Percentiles rank a stretch among this genome's conserved stretches.
Conservation (phyloP, 78 protist species). For the Andalucia godoyi region DNA sequence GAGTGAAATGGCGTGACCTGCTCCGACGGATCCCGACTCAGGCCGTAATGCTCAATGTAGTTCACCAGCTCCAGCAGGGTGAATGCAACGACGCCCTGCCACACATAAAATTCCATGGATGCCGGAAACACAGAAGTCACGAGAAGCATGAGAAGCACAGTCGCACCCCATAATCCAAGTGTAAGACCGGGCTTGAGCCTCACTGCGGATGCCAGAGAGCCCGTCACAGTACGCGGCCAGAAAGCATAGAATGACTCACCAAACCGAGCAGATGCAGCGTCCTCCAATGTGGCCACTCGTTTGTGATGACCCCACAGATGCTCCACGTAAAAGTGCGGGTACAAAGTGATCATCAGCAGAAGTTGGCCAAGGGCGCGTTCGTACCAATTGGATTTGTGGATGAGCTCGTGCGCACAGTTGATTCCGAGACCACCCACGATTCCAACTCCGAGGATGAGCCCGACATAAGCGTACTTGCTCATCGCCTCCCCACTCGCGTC, state of each 20-base stretch:
- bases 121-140: too few species aligned
- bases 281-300: conserved; percentile 5
- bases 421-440: conserved; percentile 7
- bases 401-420: conserved; percentile 20
- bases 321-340: conserved; percentile 5
- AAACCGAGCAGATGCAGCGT: conserved; percentile 17
- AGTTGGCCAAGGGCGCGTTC: neutral
- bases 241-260: conserved; percentile 9
- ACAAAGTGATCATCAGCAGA: neutral
- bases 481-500: too few species aligned
- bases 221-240: conserved; percentile 2
- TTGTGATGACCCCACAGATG: conserved; percentile 18
- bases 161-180: too few species aligned
- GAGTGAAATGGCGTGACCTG: conserved; percentile 13
- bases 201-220: neutral
- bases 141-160: too few species aligned
- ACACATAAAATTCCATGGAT: neutral
- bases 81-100: conserved; percentile 1
- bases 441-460: neutral
- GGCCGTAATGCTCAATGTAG: conserved; percentile 23
- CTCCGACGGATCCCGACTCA: neutral
- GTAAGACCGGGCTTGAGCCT: too few species aligned
- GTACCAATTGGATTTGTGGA: conserved; percentile 6
- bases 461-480: too few species aligned
- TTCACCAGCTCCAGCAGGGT: conserved; percentile 16